These are phyloP conservation scores for Dactylonectria macrodidyma DNA, from an alignment of 2,329 filamentous ascomycete genomes.

Conservation along the genomic window DNA sequence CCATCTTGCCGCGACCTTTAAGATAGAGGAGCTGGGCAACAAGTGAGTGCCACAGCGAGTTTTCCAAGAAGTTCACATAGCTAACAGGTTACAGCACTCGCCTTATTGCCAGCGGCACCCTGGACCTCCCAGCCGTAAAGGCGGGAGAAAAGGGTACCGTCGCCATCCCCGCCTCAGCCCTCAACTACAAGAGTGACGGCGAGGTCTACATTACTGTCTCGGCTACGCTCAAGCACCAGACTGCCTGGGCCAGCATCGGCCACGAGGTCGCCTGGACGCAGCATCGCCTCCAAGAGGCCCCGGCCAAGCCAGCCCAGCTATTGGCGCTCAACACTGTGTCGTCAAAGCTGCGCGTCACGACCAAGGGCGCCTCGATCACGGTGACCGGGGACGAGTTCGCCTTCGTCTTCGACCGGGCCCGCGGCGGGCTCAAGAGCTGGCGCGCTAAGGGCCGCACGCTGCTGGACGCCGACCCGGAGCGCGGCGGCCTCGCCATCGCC, in stretches of 20 bases:
- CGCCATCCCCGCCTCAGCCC: slow-evolving; percentile 49
- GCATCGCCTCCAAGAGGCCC: slow-evolving; percentile 52
- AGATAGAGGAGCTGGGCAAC: slow-evolving; percentile 59
- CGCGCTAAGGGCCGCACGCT: slow-evolving; percentile 52
- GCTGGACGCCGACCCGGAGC: slow-evolving; percentile 54
- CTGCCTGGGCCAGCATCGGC: slow-evolving; percentile 65
- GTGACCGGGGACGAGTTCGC: slow-evolving; percentile 50
- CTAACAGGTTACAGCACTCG: slow-evolving; percentile 32
- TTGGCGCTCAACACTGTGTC: slow-evolving; percentile 29
- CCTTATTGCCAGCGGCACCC: slow-evolving; percentile 52
- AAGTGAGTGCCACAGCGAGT: slow-evolving; percentile 52
- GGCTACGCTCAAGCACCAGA: slow-evolving; percentile 59
- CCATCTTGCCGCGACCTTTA: slow-evolving; percentile 60
- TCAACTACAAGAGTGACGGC: slow-evolving; percentile 48
- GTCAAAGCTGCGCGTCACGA: slow-evolving; percentile 42
- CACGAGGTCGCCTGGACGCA: slow-evolving; percentile 72
- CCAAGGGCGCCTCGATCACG: slow-evolving; percentile 17
- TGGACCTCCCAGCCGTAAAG: slow-evolving; percentile 58
- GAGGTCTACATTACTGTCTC: slow-evolving; percentile 63
- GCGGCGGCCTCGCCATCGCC: slow-evolving; percentile 53
- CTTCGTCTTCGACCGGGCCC: slow-evolving; percentile 61
- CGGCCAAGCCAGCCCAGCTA: not conserved
- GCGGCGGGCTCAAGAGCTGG: slow-evolving; percentile 62
- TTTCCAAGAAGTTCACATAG: too few species aligned
- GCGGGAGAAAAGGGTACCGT: slow-evolving; percentile 56